A percentile compares a stretch with the other conserved stretches of the same genome.
phyloP scores from a whole-genome alignment of 2,329 filamentous ascomycete species.

The Thelonectria discophora region DNA sequence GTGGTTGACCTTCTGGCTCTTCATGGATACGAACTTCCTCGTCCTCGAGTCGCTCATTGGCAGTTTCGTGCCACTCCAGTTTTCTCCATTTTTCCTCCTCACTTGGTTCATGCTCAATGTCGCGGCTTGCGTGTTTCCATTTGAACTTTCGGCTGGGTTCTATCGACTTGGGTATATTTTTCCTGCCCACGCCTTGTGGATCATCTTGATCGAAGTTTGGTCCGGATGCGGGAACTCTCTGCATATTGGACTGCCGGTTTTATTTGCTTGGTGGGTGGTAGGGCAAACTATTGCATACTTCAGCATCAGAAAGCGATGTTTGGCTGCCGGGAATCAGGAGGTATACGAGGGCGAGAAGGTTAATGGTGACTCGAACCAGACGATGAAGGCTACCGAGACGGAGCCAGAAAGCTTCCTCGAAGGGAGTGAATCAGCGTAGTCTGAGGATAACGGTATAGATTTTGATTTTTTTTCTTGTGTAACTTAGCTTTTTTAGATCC shows the following conservation, averaged over 20 bases:
- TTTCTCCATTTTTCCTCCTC: conserved; percentile 53
- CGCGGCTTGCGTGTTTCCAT: conserved; percentile 47
- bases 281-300: conserved; percentile 37
- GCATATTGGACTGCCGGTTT: conserved; percentile 50
- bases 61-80: conserved; percentile 44
- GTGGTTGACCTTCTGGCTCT: conserved; percentile 49
- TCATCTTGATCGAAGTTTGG: conserved; percentile 52
- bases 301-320: conserved; percentile 37
- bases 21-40: conserved; percentile 54
- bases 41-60: conserved; percentile 48
- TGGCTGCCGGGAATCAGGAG: conserved; percentile 8
- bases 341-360: background rate
- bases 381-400: background rate
- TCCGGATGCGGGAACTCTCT: conserved; percentile 52
- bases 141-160: conserved; percentile 50
- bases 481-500: too few relatives aligned
- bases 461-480: too few relatives aligned
- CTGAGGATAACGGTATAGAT: background rate
- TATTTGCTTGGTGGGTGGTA: conserved; percentile 52
- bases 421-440: background rate
- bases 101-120: conserved; percentile 54
- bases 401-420: background rate
- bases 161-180: conserved; percentile 51
- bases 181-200: conserved; percentile 48
- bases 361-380: background rate